These are phyloP conservation scores for Forsythia viridissima DNA, from an alignment of 257 asterid species.

Conservation along the genomic window DNA sequence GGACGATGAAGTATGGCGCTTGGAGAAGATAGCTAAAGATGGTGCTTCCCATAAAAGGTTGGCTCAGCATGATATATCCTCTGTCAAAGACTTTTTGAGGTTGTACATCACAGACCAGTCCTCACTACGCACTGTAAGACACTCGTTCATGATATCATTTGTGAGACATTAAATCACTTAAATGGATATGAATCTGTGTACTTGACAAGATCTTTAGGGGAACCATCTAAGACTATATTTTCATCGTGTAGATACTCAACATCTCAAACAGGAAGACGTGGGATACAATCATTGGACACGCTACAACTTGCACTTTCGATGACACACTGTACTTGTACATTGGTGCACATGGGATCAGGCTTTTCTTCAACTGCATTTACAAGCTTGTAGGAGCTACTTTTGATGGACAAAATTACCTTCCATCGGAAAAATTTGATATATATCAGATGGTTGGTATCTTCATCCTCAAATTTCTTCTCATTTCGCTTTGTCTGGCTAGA, in stretches of 20 bases:
- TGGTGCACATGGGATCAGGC: conserved; percentile 34
- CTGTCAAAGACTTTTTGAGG: conserved; percentile 67
- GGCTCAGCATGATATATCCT: conserved; percentile 27
- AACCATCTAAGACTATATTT: conserved; percentile 17
- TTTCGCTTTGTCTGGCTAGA: neutral
- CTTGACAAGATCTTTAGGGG: neutral
- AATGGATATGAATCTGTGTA: neutral
- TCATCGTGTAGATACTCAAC: conserved; percentile 55
- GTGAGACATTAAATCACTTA: neutral
- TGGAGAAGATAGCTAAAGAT: conserved; percentile 77
- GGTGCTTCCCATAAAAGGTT: conserved; percentile 61
- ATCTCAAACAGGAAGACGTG: conserved; percentile 54
- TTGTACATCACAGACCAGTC: conserved; percentile 37
- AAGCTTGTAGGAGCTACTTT: conserved; percentile 55
- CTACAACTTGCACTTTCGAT: conserved; percentile 48
- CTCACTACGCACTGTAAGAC: conserved; percentile 60
- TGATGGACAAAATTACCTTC: conserved; percentile 51
- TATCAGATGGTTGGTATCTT: conserved; percentile 59
- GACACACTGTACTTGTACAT: conserved; percentile 43
- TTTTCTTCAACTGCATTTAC: conserved; percentile 58
- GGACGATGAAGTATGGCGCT: conserved; percentile 79
- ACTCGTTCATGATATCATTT: conserved; percentile 16
- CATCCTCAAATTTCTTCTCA: neutral
- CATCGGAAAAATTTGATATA: conserved; percentile 37
- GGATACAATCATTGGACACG: conserved; percentile 66